Evolutionary conservation across 805 yeast genomes (phyloP), one percentile per base, ranked within the genome.

Genomic region (Isabelozyma pseudorhagii): DNA sequence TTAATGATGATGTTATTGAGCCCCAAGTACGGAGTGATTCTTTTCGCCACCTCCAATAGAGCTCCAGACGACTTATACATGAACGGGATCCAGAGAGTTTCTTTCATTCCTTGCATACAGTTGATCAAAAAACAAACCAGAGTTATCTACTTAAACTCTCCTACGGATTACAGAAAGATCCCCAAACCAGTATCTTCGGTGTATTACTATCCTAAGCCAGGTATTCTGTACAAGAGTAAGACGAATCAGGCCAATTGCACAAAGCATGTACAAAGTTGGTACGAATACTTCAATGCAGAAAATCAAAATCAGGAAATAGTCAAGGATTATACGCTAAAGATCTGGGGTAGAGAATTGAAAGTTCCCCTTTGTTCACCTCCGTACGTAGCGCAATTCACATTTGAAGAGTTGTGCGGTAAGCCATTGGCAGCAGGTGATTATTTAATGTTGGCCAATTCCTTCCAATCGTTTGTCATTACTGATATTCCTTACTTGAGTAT

Each of bases 341-440:
- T 94, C 41, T 94, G 98, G 98, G 99, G 99, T 25, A 76, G 99
- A 53, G 76, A 84, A 42, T 71, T 94, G 15, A 62, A 66, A 3
- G 90, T 94, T 7, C 98, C 98, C 1, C 71, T 69, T 50, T 82
- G 91, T 43, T 80, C 88, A 0, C 87, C 90, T 21, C 86, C 89
- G 21, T 70, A 80, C 46, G 97, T 92, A 18, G 97, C 97, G 1
- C 94, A 89, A 66, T 93, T 91, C 66, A 79, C 94, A 4, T 94
- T 94, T 62, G 81, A 82, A 44, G 85, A 94, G 63, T 72, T 94
- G 34, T 94, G 98, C 66, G 97, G 96, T 1, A 71, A 77, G 52
- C 93, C 96, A 9, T 69, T 89, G 53, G 91, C 96, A 14, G 97
- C 98, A 0, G 98, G 97, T 8, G 99, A 94, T 66, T 94, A 94